A percentile compares a stretch with the other conserved stretches of the same genome.
phyloP scores from a whole-genome alignment of 208 protist genomes.

The Trypanosoma cruzi region DNA sequence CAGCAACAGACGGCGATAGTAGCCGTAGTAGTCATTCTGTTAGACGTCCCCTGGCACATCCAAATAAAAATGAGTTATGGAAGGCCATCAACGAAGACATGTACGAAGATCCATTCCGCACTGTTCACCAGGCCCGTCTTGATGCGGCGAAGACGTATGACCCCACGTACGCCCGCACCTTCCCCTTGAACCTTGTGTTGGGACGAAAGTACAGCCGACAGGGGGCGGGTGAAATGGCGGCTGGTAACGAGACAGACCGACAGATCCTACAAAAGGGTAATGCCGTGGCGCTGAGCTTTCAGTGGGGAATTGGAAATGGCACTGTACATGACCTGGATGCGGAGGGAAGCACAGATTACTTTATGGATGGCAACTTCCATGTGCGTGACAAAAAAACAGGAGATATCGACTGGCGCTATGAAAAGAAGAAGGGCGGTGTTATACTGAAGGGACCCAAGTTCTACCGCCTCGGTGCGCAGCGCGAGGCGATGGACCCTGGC shows the following conservation, averaged over 20 bases:
- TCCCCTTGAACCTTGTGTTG: slow-evolving; percentile 54
- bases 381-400: slow-evolving; percentile 76
- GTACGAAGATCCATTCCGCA: slow-evolving; percentile 77
- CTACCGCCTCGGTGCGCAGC: slow-evolving; percentile 66
- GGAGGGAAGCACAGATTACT: slow-evolving; percentile 80
- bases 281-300: slow-evolving; percentile 34
- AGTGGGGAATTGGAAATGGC: slow-evolving; percentile 58
- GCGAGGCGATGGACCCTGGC: slow-evolving; percentile 56
- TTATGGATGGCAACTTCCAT: slow-evolving; percentile 61
- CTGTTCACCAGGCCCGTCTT: slow-evolving; percentile 86
- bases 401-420: slow-evolving; percentile 89
- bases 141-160: slow-evolving; percentile 77
- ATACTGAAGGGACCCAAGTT: slow-evolving; percentile 75
- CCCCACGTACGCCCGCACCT: slow-evolving; percentile 54
- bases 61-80: slow-evolving; percentile 60
- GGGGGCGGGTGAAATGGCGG: slow-evolving; percentile 60
- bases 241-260: slow-evolving; percentile 70
- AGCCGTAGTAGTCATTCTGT: neutral
- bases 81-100: slow-evolving; percentile 52
- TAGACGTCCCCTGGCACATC: neutral
- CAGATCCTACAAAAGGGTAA: slow-evolving; percentile 57
- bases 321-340: slow-evolving; percentile 76
- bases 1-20: neutral
- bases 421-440: slow-evolving; percentile 70
- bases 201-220: slow-evolving; percentile 72